Conservation (phyloP, 2,329 filamentous ascomycete species). For the Rhynchosporium agropyri region DNA sequence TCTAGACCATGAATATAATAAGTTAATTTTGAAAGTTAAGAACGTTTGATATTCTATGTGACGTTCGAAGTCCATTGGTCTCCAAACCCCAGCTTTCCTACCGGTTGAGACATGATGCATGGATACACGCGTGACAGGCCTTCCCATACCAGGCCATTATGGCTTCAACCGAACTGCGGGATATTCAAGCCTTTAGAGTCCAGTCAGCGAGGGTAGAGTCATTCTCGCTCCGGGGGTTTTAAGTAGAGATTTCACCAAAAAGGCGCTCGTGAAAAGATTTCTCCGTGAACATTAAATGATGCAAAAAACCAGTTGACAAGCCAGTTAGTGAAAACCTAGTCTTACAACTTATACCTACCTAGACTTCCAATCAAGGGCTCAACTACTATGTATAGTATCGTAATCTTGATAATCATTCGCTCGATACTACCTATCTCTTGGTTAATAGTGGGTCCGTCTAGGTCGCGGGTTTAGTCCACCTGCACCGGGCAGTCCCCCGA, state of each 20-base stretch:
- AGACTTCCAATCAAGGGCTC: too few species aligned
- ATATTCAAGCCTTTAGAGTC: slow-evolving; percentile 6
- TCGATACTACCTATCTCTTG: neutral
- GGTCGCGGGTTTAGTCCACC: neutral
- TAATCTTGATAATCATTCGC: slow-evolving; percentile 4
- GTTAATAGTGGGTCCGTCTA: slow-evolving; percentile 3
- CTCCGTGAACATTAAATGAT: too few species aligned
- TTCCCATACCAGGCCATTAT: neutral
- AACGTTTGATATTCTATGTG: slow-evolving; percentile 5
- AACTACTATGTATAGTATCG: neutral
- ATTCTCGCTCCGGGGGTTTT: neutral
- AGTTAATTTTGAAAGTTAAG: neutral
- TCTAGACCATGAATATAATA: too few species aligned
- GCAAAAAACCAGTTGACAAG: too few species aligned
- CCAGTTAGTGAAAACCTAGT: too few species aligned
- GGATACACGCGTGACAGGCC: slow-evolving; percentile 10
- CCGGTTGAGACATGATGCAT: neutral
- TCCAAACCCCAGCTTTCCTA: neutral
- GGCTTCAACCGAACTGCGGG: neutral
- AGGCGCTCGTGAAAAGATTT: neutral
- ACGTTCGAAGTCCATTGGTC: neutral
- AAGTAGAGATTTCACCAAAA: neutral
- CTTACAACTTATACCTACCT: too few species aligned
- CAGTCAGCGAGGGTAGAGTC: neutral
- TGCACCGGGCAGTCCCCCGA: neutral